A percentile compares a stretch with the other conserved stretches of the same genome.
Evolutionary conservation across 2,329 filamentous ascomycete species (phyloP).

Genomic region (Arachnomyces sp.): DNA sequence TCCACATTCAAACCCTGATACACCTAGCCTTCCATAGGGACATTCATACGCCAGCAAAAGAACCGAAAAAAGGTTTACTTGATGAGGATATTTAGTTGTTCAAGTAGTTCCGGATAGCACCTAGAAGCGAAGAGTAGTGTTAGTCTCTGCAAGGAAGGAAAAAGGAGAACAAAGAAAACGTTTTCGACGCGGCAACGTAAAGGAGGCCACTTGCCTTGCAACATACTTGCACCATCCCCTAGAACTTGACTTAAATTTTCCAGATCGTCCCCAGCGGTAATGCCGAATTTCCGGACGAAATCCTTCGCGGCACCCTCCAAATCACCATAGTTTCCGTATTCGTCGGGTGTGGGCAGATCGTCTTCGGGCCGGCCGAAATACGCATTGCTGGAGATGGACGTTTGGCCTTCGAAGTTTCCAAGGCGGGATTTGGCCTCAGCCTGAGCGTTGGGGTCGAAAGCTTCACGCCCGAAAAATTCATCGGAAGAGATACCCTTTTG

Average conservation of each 20-base stretch:
- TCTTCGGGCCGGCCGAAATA: conserved; percentile 95
- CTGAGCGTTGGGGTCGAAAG: conserved; percentile 72
- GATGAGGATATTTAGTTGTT: conserved; percentile 32
- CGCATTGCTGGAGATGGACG: conserved; percentile 87
- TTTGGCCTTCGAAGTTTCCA: conserved; percentile 87
- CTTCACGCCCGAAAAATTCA: conserved; percentile 92
- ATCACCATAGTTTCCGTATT: conserved; percentile 66
- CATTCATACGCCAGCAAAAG: too few relatives aligned
- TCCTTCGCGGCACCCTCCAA: conserved; percentile 91
- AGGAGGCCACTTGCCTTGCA: conserved; percentile 56
- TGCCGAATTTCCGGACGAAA: conserved; percentile 88
- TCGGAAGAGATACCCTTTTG: conserved; percentile 98
- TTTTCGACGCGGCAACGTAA: background rate
- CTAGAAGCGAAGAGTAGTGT: conserved; percentile 17
- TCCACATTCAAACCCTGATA: too few relatives aligned
- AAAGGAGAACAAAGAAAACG: background rate
- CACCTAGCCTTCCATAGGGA: too few relatives aligned
- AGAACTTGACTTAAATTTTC: conserved; percentile 79
- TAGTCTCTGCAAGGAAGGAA: conserved; percentile 1
- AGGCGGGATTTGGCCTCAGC: conserved; percentile 80
- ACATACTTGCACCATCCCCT: conserved; percentile 74
- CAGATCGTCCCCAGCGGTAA: conserved; percentile 90
- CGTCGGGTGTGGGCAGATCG: conserved; percentile 58
- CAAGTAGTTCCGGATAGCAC: conserved; percentile 43
- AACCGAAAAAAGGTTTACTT: too few relatives aligned